Base-by-base conservation (phyloP, 768 basidiomycete species). In the Russula emetica region DNA sequence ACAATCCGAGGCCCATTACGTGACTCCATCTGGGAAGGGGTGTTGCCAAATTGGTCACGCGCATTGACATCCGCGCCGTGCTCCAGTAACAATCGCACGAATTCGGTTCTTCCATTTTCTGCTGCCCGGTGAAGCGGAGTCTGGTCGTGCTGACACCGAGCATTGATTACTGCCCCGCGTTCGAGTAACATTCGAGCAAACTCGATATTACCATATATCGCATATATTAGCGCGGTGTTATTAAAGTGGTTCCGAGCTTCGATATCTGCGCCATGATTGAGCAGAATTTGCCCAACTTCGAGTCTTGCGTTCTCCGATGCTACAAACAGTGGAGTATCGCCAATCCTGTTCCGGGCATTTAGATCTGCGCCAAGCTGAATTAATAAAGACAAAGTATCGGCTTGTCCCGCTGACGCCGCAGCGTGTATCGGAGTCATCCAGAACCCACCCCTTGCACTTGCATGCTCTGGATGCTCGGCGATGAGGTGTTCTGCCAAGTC, bases 131-230 rank as follows among this genome's bases (percentile, higher is more conserved):
- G 22, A 11, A 47, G 45, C 5, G 22, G 10, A 47, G 22, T 13
- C 10, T 1, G 0, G 22, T 9, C n/a, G 1, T 5, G 0, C 0
- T 0, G 0, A 22, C 20, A 5, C 2, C 4, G 22, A 11, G 10
- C 45, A 47, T 22, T 13, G 11, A 22, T 6, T 2, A 2, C 4
- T 22, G 45, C 45, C 45, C 44, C 45, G 45, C 45, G 45, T 22
- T 47, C 45, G 10, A 47, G 45, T 47, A 47, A 22, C 22, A 47
- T 47, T 22, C n/a, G 45, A 22, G 22, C 45, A 22, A 13, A 47
- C 45, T 47, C 45, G 45, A 47, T 5, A 22, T 13, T n/a, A 22
- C 22, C 4, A 0, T 9, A 10, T n/a, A 11, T 13, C 22, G 45
- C 5, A n/a, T 13, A 10, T 5, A 3, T 5, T 11, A 47, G 22